Evolutionary conservation across 2,329 filamentous ascomycete genomes (phyloP).

Genomic region (Elsinoe australis): DNA sequence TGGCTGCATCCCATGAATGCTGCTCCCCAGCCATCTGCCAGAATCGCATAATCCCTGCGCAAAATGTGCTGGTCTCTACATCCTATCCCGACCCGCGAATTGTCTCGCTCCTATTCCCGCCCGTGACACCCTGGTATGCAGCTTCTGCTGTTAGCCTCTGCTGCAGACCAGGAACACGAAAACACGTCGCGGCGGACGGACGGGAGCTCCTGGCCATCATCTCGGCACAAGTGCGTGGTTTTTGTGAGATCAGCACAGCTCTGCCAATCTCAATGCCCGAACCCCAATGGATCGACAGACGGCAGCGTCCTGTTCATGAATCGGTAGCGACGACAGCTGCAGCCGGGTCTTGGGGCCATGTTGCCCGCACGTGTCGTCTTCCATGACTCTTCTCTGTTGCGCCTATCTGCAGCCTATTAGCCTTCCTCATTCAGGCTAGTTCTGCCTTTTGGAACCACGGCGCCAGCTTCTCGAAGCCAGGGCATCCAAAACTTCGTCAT

Average conservation of each 20-base stretch:
- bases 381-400: neutral
- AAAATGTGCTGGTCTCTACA: neutral
- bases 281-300: conserved; percentile 1
- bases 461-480: neutral
- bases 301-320: conserved; percentile 2
- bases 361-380: conserved; percentile 8
- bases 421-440: conserved; percentile 13
- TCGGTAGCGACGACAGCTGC: conserved; percentile 12
- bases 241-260: conserved; percentile 5
- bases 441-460: too few relatives aligned
- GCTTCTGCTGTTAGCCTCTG: neutral
- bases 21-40: neutral
- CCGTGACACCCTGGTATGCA: neutral
- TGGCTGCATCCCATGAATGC: conserved; percentile 7
- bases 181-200: neutral
- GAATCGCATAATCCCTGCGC: neutral
- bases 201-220: neutral
- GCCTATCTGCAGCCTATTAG: neutral
- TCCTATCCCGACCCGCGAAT: neutral
- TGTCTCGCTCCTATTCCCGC: neutral
- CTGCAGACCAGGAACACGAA: neutral
- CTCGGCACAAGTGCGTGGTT: neutral
- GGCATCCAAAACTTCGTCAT: neutral
- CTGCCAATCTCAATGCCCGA: conserved; percentile 11
- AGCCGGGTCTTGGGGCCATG: neutral